Percentiles rank a stretch among this genome's conserved stretches.
phyloP scores from a whole-genome alignment of 805 yeast genomes.

The Candida adriatica region DNA sequence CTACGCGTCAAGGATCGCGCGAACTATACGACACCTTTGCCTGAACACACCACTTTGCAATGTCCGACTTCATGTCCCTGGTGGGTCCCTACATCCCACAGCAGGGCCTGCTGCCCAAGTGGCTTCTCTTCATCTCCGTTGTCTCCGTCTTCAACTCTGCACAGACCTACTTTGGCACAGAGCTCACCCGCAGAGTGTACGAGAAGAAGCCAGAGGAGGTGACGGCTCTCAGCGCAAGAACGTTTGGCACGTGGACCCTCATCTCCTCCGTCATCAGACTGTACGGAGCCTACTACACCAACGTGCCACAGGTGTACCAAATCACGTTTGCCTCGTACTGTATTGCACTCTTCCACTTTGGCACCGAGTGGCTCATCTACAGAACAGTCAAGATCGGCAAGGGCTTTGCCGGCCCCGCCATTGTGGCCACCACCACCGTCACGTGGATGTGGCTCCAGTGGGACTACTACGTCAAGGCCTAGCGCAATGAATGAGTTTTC shows the following conservation, averaged over 20 bases:
- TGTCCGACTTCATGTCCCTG: slow-evolving; percentile 28
- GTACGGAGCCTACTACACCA: slow-evolving; percentile 77
- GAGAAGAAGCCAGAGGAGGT: slow-evolving; percentile 55
- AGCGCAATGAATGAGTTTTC: not conserved
- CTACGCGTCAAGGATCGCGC: too few species aligned
- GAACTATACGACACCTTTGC: too few species aligned
- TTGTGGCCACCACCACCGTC: slow-evolving; percentile 69
- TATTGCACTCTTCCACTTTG: slow-evolving; percentile 81
- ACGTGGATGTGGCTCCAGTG: slow-evolving; percentile 76
- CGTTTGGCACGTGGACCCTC: slow-evolving; percentile 97
- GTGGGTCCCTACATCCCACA: slow-evolving; percentile 32
- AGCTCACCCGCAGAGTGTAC: slow-evolving; percentile 76
- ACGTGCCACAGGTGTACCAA: slow-evolving; percentile 65
- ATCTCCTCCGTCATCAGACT: slow-evolving; percentile 77
- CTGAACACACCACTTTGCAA: too few species aligned
- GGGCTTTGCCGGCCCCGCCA: slow-evolving; percentile 83
- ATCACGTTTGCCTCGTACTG: slow-evolving; percentile 73
- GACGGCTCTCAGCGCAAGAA: slow-evolving; percentile 75
- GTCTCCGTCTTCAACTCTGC: slow-evolving; percentile 89
- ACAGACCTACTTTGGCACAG: slow-evolving; percentile 71
- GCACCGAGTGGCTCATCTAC: slow-evolving; percentile 73
- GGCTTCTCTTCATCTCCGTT: slow-evolving; percentile 74
- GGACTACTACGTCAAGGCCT: slow-evolving; percentile 40
- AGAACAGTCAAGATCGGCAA: slow-evolving; percentile 78
- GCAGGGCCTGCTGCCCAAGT: slow-evolving; percentile 64